phyloP scores from a whole-genome alignment of 176 grass and related monocot genomes.

The Oryza australiensis region DNA sequence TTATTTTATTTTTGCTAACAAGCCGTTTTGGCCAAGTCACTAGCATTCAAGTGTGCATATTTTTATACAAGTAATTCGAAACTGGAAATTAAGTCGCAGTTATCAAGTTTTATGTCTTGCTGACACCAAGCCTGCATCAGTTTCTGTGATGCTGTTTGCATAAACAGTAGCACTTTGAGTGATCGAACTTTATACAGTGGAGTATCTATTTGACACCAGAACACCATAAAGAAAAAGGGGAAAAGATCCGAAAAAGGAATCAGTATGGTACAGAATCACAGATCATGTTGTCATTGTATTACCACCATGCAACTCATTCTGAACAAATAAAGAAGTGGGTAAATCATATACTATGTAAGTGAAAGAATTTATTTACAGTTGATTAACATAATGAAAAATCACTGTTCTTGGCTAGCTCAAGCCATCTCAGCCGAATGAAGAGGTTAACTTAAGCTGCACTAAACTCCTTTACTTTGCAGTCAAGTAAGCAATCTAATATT shows the following conservation, averaged over 20 bases:
- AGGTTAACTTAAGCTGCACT: not conserved
- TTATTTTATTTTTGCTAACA: no score
- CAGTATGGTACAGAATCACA: not conserved
- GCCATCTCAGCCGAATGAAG: not conserved
- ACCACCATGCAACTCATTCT: not conserved
- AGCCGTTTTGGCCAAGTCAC: no score
- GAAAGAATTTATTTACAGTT: not conserved
- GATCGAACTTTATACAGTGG: not conserved
- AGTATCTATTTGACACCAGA: not conserved
- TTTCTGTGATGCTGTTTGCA: not conserved
- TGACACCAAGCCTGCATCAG: not conserved
- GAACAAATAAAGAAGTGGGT: not conserved
- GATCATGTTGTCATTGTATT: not conserved
- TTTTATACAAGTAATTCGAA: not conserved
- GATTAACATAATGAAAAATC: not conserved
- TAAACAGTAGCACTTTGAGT: not conserved
- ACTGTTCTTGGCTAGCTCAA: not conserved
- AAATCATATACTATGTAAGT: not conserved
- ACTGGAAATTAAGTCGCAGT: not conserved
- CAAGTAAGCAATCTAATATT: conserved; percentile 6
- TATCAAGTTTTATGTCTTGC: not conserved
- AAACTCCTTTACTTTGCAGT: conserved; percentile 5
- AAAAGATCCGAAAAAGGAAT: not conserved
- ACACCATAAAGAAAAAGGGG: not conserved
- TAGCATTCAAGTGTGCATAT: not conserved